phyloP scores from a whole-genome alignment of 129 eudicot species.

The Silybum marianum region DNA sequence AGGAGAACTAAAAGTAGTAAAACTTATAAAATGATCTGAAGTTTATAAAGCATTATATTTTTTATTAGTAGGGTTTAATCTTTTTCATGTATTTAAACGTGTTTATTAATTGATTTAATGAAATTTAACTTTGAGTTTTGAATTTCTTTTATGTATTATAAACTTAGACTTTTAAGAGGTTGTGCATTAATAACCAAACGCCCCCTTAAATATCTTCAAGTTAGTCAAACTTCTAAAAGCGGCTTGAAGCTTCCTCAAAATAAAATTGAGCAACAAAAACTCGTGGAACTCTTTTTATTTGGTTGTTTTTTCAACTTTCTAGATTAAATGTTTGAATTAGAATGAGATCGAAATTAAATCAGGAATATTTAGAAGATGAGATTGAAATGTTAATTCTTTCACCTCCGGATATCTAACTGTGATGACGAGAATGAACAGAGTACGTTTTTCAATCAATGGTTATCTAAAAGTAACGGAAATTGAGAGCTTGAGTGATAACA shows the following conservation, averaged over 20 bases:
- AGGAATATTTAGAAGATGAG: background rate
- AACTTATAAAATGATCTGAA: no score
- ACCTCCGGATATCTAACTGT: constrained; percentile 57
- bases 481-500: background rate
- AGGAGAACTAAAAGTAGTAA: no score
- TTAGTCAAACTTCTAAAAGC: background rate
- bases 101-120: background rate
- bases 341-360: background rate
- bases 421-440: constrained; percentile 48
- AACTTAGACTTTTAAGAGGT: background rate
- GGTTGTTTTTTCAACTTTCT: background rate
- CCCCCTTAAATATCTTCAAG: no score
- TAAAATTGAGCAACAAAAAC: background rate
- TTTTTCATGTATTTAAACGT: background rate
- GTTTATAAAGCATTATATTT: no score
- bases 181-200: no score
- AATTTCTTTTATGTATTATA: no score
- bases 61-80: no score
- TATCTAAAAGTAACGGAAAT: constrained; percentile 13
- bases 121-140: background rate
- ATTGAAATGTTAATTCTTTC: background rate
- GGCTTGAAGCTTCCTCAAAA: background rate
- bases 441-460: constrained; percentile 48
- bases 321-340: background rate
- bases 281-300: background rate